phyloP scores from a whole-genome alignment of 2,329 filamentous ascomycete species.

The Arthrinium phaeospermum region DNA sequence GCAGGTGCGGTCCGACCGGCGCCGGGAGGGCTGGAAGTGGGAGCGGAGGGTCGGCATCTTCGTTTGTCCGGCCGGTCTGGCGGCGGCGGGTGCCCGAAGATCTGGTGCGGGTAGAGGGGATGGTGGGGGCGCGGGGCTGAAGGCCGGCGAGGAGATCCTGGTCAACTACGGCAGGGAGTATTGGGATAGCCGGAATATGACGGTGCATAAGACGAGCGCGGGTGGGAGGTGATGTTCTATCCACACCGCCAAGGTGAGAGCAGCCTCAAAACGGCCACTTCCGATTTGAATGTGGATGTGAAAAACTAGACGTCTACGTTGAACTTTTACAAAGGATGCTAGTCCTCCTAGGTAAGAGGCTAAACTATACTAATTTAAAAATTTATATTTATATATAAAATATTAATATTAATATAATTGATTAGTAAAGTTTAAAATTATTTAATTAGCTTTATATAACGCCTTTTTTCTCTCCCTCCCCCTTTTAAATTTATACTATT shows the following conservation, averaged over 20 bases:
- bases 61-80: neutral
- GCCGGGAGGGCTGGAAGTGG: constrained; percentile 13
- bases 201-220: neutral
- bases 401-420: no score
- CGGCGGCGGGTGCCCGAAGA: neutral
- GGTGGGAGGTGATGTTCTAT: neutral
- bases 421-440: no score
- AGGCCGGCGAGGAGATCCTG: constrained; percentile 5
- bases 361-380: no score
- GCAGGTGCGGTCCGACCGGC: constrained; percentile 5
- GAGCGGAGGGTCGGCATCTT: constrained; percentile 17
- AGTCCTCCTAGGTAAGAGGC: no score
- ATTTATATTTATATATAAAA: no score
- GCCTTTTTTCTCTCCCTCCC: no score
- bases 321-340: neutral
- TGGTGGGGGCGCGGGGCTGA: neutral
- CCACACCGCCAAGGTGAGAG: neutral
- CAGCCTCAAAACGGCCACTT: neutral
- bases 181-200: constrained; percentile 13
- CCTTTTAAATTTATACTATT: no score
- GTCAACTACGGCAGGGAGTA: constrained; percentile 17
- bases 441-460: no score
- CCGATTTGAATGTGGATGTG: neutral
- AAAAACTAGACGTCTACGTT: neutral
- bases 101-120: neutral